Conservation (phyloP, 345 rosid genomes). For the Citrus sp. region DNA sequence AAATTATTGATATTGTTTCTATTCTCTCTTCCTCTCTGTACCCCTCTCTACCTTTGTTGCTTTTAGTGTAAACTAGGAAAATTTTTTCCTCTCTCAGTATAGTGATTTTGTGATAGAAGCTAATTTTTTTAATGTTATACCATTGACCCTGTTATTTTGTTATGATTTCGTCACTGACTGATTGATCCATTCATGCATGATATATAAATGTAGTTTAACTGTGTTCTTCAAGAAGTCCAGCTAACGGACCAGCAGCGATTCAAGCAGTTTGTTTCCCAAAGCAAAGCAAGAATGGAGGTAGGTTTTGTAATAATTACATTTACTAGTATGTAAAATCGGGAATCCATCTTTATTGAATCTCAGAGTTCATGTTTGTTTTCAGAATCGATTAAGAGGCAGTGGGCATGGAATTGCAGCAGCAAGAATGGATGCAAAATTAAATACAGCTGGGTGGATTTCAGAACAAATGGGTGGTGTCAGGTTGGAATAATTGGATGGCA, state of each 20-base stretch:
- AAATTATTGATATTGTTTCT: not conserved
- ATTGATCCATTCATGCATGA: conserved; percentile 11
- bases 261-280: conserved; percentile 95
- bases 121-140: not conserved
- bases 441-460: conserved; percentile 89
- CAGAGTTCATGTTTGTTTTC: conserved; percentile 13
- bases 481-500: conserved; percentile 34
- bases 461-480: conserved; percentile 99
- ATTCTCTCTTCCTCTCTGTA: not conserved
- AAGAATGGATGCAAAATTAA: conserved; percentile 93
- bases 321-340: conserved; percentile 3
- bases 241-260: conserved; percentile 94
- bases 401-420: conserved; percentile 91
- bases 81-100: not conserved
- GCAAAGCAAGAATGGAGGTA: conserved; percentile 99
- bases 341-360: conserved; percentile 11
- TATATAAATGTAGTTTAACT: conserved; percentile 50
- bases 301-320: conserved; percentile 1
- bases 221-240: conserved; percentile 89
- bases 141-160: not conserved
- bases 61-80: not conserved
- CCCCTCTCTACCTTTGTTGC: not conserved
- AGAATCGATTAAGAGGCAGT: conserved; percentile 92
- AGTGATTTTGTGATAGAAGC: not conserved
- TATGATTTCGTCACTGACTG: not conserved